phyloP scores from a whole-genome alignment of 768 basidiomycete species.

The Mrakia gelida region DNA sequence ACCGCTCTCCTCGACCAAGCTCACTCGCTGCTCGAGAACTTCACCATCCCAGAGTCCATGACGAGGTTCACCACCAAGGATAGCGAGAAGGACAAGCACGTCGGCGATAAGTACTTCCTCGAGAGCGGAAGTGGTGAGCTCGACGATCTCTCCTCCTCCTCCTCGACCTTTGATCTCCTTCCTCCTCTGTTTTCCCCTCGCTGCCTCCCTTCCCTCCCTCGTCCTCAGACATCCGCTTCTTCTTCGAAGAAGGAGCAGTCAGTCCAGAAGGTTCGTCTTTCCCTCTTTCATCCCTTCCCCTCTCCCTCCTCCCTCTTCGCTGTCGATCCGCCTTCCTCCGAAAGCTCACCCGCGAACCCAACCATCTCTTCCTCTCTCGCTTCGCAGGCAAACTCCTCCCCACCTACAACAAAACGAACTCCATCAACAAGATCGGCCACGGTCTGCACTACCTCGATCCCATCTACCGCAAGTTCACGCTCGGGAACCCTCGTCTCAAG shows the following conservation, averaged over 20 bases:
- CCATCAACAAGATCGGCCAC: constrained; percentile 83
- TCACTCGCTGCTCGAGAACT: constrained; percentile 69
- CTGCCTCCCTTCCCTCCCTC: too few relatives aligned
- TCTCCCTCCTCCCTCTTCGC: not conserved
- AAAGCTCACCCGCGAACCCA: not conserved
- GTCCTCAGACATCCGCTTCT: constrained; percentile 90
- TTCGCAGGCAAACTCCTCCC: constrained; percentile 56
- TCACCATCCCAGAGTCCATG: constrained; percentile 73
- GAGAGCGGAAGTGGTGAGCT: constrained; percentile 35
- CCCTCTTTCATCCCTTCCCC: not conserved
- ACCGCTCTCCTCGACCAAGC: constrained; percentile 63
- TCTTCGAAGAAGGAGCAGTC: constrained; percentile 85
- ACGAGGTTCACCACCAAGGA: constrained; percentile 78
- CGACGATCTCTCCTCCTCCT: too few relatives aligned
- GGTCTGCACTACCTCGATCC: constrained; percentile 78
- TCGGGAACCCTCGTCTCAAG: constrained; percentile 70
- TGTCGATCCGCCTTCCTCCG: not conserved
- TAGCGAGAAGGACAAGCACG: constrained; percentile 58
- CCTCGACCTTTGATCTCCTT: too few relatives aligned
- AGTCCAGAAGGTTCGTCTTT: constrained; percentile 45
- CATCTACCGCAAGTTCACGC: constrained; percentile 68
- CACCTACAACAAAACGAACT: constrained; percentile 51
- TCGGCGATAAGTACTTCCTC: constrained; percentile 91
- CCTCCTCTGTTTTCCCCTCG: too few relatives aligned
- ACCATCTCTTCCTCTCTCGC: not conserved